These are phyloP conservation scores for Starmerella apis DNA, from an alignment of 805 yeast species.

Conservation along the genomic window DNA sequence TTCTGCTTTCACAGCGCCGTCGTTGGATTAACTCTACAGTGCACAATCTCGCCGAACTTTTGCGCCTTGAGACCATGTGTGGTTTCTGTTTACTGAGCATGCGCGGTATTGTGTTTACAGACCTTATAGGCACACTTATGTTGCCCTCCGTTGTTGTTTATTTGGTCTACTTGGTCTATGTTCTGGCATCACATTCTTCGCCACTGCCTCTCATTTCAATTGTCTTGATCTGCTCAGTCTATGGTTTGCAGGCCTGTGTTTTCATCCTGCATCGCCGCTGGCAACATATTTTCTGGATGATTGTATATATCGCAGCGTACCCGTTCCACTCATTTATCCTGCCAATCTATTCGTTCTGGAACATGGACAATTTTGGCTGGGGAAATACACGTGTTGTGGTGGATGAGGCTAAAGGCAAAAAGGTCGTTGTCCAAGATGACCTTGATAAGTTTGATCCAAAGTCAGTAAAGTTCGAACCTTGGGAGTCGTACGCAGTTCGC, in stretches of 20 bases:
- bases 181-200: constrained; percentile 42
- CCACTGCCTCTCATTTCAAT: constrained; percentile 46
- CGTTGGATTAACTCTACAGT: constrained; percentile 62
- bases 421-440: constrained; percentile 32
- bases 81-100: constrained; percentile 52
- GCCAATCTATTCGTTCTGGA: constrained; percentile 54
- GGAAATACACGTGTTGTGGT: constrained; percentile 52
- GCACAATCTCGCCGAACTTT: constrained; percentile 50
- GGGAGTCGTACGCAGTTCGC: constrained; percentile 33
- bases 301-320: constrained; percentile 47
- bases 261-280: constrained; percentile 39
- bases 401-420: constrained; percentile 45
- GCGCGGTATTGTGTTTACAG: constrained; percentile 50
- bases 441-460: constrained; percentile 32
- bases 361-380: constrained; percentile 56
- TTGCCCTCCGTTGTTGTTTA: constrained; percentile 50
- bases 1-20: constrained; percentile 88
- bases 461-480: constrained; percentile 33
- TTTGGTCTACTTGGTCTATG: constrained; percentile 43
- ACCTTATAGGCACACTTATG: constrained; percentile 48
- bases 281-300: constrained; percentile 45
- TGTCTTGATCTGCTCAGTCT: constrained; percentile 44
- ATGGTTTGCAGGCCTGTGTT: constrained; percentile 51
- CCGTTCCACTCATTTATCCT: constrained; percentile 53
- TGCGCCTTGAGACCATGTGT: constrained; percentile 47